Base-by-base conservation (phyloP, 2,329 filamentous ascomycete species). In the Aspergillus pseudoterreus region DNA sequence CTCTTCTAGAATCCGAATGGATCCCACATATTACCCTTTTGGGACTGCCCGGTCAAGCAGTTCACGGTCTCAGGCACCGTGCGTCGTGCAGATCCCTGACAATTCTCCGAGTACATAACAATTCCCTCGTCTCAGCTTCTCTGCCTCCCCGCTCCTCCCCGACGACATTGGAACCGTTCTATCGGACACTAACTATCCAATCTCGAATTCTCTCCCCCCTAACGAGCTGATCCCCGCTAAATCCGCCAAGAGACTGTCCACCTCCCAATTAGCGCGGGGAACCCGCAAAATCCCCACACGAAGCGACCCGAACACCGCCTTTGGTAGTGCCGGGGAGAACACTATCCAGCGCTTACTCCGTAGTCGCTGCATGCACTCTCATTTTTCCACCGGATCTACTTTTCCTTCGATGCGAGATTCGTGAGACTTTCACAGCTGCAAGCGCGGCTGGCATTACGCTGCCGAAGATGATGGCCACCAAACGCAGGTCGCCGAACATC, bases 401-500 rank as follows among this genome's bases (percentile, higher is more conserved):
- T 43, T 39, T 27, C 9, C 39, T 51, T 39, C 38, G 8, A 47
- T 49, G 39, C 27, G 32, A 39, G 22, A 21, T 39, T 36, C 35
- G 24, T 38, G 36, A 46, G 39, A 1, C 17, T 35, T 6, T 33
- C 14, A 11, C 35, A 24, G 38, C 36, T 55, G 49, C 49, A 22
- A 54, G 39, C 51, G 51, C 47, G 52, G 45, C 42, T 58, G 58
- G 57, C 55, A 52, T 52, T 52, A 50, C 6, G 48, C 24, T 51
- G 54, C 12, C 43, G 52, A 57, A 54, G 42, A 57, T 61, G 56
- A 49, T 60, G 39, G 52, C 59, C 30, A 44, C 59, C 33, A 69
- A 69, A 48, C 67, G 66, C 55, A 67, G 63, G 54, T 54, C 57
- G 19, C 58, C 59, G 44, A 52, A 57, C 15, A 47, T 59, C n/a